These are phyloP conservation scores for Suillus cothurnatus DNA, from an alignment of 768 basidiomycete genomes.

Conservation along the genomic window DNA sequence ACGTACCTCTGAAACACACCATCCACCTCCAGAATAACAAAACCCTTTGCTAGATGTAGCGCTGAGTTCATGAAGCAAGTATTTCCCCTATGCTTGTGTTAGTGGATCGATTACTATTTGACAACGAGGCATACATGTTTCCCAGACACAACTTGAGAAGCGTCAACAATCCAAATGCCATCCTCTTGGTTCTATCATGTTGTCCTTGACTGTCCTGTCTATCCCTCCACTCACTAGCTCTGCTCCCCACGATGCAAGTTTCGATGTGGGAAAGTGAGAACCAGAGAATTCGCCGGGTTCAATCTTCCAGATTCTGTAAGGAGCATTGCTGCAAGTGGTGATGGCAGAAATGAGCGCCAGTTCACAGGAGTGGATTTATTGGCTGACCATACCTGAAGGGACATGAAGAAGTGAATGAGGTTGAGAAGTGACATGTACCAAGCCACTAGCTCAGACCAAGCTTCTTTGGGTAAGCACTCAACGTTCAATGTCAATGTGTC, in stretches of 20 bases:
- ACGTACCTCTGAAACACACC: too few relatives aligned
- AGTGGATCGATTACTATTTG: conserved; percentile 14
- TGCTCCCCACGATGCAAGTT: conserved; percentile 29
- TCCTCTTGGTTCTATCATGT: conserved; percentile 51
- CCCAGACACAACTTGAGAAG: conserved; percentile 45
- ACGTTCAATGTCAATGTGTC: conserved; percentile 73
- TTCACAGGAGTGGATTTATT: conserved; percentile 57
- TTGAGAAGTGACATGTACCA: conserved; percentile 46
- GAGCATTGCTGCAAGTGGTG: conserved; percentile 32
- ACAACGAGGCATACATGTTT: conserved; percentile 63
- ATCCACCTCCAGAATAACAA: too few relatives aligned
- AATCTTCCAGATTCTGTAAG: conserved; percentile 69
- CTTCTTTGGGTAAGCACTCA: conserved; percentile 71
- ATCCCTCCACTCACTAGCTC: conserved; percentile 47
- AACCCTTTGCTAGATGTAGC: too few relatives aligned
- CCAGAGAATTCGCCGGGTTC: conserved; percentile 37
- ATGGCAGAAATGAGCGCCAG: conserved; percentile 44
- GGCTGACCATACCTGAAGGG: conserved; percentile 70
- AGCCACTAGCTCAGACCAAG: conserved; percentile 65
- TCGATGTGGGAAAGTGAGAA: conserved; percentile 29
- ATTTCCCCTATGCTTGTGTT: conserved; percentile 64
- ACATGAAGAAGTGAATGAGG: neutral
- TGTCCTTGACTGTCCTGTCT: conserved; percentile 58
- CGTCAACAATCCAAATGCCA: conserved; percentile 61
- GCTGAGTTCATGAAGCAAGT: conserved; percentile 99